Conservation (phyloP, 2,329 filamentous ascomycete species). For the Capronia americana region DNA sequence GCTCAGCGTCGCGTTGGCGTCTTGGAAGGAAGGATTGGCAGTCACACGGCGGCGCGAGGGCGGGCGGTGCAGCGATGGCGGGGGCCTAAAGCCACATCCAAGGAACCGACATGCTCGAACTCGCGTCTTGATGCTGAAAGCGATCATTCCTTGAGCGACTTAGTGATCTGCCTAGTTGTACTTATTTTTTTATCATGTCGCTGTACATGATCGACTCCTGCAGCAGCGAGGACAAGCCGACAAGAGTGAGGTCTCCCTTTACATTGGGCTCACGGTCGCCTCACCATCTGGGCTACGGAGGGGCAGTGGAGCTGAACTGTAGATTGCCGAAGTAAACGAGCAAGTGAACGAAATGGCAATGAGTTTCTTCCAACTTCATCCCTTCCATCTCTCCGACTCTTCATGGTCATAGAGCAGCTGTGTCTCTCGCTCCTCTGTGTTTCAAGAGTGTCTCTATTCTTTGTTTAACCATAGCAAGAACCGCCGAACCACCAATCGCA, state of each 20-base stretch:
- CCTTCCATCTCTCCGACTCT: neutral
- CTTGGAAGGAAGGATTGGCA: constrained; percentile 14
- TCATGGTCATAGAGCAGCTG: neutral
- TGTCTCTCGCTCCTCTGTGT: neutral
- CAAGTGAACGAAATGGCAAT: neutral
- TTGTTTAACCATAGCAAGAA: neutral
- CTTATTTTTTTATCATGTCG: neutral
- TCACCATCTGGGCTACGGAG: neutral
- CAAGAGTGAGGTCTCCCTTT: neutral
- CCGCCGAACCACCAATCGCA: neutral
- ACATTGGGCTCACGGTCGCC: neutral
- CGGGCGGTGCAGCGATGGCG: constrained; percentile 10
- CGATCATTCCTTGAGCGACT: neutral
- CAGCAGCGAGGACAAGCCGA: neutral
- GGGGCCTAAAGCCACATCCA: constrained; percentile 14
- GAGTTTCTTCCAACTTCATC: constrained; percentile 6
- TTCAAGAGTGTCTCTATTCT: neutral
- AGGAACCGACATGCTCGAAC: neutral
- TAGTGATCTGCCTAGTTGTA: neutral
- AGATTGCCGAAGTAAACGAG: neutral
- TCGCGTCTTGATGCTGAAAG: neutral
- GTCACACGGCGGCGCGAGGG: neutral
- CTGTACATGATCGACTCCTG: no score
- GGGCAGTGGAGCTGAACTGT: neutral
- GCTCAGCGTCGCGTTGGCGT: constrained; percentile 10